A percentile compares a stretch with the other conserved stretches of the same genome.
Evolutionary conservation across 495 filamentous ascomycete species (phyloP).

Genomic region (Penicillium fimorum): DNA sequence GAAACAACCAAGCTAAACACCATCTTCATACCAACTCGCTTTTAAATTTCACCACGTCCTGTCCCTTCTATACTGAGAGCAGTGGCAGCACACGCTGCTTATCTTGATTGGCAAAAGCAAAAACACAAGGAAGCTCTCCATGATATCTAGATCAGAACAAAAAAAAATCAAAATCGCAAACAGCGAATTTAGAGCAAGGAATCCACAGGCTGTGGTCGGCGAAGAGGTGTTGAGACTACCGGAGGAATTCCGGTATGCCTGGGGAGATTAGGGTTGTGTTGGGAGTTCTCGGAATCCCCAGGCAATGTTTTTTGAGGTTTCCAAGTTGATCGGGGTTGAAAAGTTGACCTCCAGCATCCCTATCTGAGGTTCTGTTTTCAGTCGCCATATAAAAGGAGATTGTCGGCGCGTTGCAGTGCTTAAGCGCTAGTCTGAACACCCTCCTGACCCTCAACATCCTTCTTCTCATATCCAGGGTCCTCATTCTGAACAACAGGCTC

Average conservation of each 20-base stretch:
- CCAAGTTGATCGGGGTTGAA: constrained; percentile 8
- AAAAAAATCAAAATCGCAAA: constrained; percentile 42
- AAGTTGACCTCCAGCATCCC: constrained; percentile 4
- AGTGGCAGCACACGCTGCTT: constrained; percentile 56
- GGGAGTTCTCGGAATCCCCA: constrained; percentile 4
- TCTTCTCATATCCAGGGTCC: constrained; percentile 34
- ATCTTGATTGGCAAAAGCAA: constrained; percentile 62
- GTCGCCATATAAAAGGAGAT: background rate
- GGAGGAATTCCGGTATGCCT: constrained; percentile 9
- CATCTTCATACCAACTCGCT: constrained; percentile 23
- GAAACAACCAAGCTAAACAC: constrained; percentile 18
- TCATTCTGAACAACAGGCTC: constrained; percentile 29
- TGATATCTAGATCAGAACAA: constrained; percentile 73
- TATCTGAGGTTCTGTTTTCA: constrained; percentile 7
- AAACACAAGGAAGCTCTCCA: constrained; percentile 52
- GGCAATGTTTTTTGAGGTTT: constrained; percentile 1
- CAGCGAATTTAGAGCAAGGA: constrained; percentile 55
- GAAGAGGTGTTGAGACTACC: constrained; percentile 24
- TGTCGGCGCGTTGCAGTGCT: constrained; percentile 1
- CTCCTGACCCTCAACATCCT: constrained; percentile 31
- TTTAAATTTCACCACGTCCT: constrained; percentile 16
- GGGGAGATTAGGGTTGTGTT: constrained; percentile 2
- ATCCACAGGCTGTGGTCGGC: constrained; percentile 20
- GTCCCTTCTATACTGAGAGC: constrained; percentile 34
- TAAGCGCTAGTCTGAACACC: constrained; percentile 36